Base-by-base conservation (phyloP, 208 protist genomes). In the Crithidia sp. region DNA sequence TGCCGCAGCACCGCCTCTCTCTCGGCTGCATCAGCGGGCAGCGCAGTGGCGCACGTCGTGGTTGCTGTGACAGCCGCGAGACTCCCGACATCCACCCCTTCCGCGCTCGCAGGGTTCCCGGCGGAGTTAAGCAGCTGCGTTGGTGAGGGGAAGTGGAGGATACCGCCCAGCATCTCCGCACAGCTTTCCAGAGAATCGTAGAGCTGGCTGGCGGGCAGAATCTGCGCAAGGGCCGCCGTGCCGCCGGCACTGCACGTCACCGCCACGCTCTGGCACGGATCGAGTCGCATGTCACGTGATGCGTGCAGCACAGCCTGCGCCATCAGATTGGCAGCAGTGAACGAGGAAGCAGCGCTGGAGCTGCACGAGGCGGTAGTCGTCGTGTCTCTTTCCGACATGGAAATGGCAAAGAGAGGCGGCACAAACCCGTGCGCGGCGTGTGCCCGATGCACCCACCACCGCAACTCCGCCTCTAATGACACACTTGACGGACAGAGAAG, bases 391-490 rank as follows among this genome's bases (percentile, higher is more conserved):
- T 13, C 64, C 13, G 78, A 50, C 28, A 78, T 59, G 49, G 84
- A 82, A 10, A 91, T 72, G 44, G 67, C 82, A 55, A 95, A 82
- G 0, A 95, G 74, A 9, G 90, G 85, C 45, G 86, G 74, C 71
- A 92, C 70, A n/a, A 79, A 73, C 17, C 77, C 84, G 80, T 95
- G 85, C 60, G 92, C 83, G 50, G 63, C 71, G 68, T 86, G 88
- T 7, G 90, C 76, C 17, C 80, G 77, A 55, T 63, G 59, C 60
- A 81, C 84, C 87, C 87, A 95, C 65, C 85, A 92, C 28, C 82
- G 65, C 19, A 95, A 76, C 16, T 58, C 40, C 53, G 70, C 64
- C 65, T 68, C 69, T 52, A 94, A 40, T 3, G 79, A 14, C 44
- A 77, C 17, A 0, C 57, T 6, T 16, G 67, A 43, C 37, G 79